These are phyloP conservation scores for Aureobasidium pullulans DNA, from an alignment of 2,329 filamentous ascomycete genomes.

Conservation along the genomic window DNA sequence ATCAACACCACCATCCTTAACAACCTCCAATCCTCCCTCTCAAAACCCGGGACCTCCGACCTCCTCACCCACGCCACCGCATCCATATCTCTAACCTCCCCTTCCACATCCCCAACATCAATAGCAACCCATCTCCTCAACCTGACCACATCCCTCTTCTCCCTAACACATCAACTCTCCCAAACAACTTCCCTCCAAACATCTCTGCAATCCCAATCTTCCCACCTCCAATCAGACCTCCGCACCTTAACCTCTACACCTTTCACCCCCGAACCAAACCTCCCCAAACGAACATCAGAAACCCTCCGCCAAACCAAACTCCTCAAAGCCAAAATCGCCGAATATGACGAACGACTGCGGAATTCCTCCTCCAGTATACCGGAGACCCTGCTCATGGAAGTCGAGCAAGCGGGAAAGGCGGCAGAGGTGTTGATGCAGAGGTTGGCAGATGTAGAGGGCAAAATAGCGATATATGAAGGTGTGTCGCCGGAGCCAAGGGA, in stretches of 20 bases:
- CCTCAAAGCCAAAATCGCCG: constrained; percentile 58
- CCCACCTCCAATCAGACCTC: constrained; percentile 19
- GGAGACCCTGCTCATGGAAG: constrained; percentile 48
- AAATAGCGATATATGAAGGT: constrained; percentile 60
- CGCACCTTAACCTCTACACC: constrained; percentile 20
- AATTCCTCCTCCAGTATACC: constrained; percentile 22
- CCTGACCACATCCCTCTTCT: constrained; percentile 20
- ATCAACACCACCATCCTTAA: not conserved
- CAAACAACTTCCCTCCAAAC: constrained; percentile 20
- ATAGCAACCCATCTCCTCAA: constrained; percentile 13
- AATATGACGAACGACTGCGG: constrained; percentile 44
- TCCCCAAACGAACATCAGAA: constrained; percentile 66
- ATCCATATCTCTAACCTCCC: constrained; percentile 28
- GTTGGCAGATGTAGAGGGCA: constrained; percentile 54
- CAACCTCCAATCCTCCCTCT: constrained; percentile 13
- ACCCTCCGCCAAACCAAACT: constrained; percentile 63
- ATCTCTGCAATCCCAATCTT: constrained; percentile 21
- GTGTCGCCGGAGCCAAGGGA: constrained; percentile 63
- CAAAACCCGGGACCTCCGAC: constrained; percentile 22
- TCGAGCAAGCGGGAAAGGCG: constrained; percentile 51
- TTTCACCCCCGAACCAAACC: constrained; percentile 43
- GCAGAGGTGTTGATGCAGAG: constrained; percentile 50
- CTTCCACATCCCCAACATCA: not conserved
- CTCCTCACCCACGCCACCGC: constrained; percentile 32
- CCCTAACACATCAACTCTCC: constrained; percentile 22